Conservation (phyloP, 2,329 filamentous ascomycete species). For the Diaporthe sp. region DNA sequence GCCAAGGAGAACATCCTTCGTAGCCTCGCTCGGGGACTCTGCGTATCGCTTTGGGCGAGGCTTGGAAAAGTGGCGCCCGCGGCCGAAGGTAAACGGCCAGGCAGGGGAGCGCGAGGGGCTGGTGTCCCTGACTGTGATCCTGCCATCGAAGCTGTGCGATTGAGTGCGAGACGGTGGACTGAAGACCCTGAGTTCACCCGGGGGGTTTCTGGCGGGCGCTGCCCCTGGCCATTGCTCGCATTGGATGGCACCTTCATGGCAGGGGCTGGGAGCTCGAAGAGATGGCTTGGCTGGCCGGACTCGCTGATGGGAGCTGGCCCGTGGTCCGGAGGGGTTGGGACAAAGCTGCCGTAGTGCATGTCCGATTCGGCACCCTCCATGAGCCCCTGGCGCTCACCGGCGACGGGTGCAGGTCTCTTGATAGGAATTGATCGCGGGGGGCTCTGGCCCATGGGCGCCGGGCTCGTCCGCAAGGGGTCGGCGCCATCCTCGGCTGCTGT, state of each 20-base stretch:
- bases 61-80: conserved; percentile 38
- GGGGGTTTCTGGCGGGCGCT: conserved; percentile 6
- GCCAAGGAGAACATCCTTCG: conserved; percentile 55
- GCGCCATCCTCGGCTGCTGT: conserved; percentile 3
- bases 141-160: conserved; percentile 54
- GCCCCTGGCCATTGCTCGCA: conserved; percentile 39
- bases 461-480: conserved; percentile 45
- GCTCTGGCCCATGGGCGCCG: conserved; percentile 44
- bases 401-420: conserved; percentile 30
- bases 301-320: conserved; percentile 41
- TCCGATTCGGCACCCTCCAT: conserved; percentile 52
- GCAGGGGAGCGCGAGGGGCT: conserved; percentile 1
- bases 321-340: conserved; percentile 53
- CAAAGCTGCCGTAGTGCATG: conserved; percentile 67
- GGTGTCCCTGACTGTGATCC: conserved; percentile 18
- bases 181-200: conserved; percentile 36
- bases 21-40: conserved; percentile 48
- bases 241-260: conserved; percentile 59
- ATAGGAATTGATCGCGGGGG: conserved; percentile 42
- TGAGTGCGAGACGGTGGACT: conserved; percentile 46
- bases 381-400: conserved; percentile 56
- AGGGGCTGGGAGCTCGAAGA: conserved; percentile 67
- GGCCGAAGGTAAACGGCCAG: conserved; percentile 39
- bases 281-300: conserved; percentile 48
- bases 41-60: conserved; percentile 43